Evolutionary conservation across 768 basidiomycete genomes (phyloP), one percentile per base, ranked within the genome.

Genomic region (Panaeolus papilionaceus): DNA sequence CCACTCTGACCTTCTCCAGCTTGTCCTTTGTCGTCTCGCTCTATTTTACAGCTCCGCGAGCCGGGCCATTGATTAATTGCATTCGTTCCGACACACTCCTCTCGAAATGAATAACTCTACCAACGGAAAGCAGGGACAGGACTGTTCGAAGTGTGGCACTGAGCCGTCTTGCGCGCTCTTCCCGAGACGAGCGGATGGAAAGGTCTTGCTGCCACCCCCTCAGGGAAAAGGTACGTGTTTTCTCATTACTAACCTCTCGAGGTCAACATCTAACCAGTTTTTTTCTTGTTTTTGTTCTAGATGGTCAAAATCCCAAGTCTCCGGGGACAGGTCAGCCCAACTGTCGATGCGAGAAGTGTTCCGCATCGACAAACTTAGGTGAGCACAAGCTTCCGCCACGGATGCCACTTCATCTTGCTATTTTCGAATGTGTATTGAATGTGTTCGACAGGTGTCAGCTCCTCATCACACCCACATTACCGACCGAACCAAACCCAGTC

Each of bases 401-500:
- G 33, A 23, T 51, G 47, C 26, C 47, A 51, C 28, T 58, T 58
- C 10, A 28, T 28, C 5, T 12, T 28, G 49, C 28, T 58, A 18
- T 23, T 33, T 58, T 58, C 11, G 54, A 58, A 33, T 33, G 28
- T 18, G 11, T 33, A 58, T 28, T 58, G 28, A 58, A 58, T 58
- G 12, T 10, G 28, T 58, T 58, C 54, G 54, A 58, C 54, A 58
- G 54, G 54, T 58, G 54, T 28, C 54, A 58, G 9, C 54, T 28
- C 54, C 33, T 12, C 54, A 58, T 58, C 54, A 58, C 54, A 58
- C 28, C 54, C 54, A 58, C 54, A 58, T 58, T 58, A 58, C 54
- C 26, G 54, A 26, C 26, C 54, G 26, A 58, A 33, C 16, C 54
- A 58, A 58, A 33, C 26, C 12, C 54, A 58, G 33, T 9, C 26